Conservation (phyloP, 768 basidiomycete species). For the Gautieria morchelliformis region DNA sequence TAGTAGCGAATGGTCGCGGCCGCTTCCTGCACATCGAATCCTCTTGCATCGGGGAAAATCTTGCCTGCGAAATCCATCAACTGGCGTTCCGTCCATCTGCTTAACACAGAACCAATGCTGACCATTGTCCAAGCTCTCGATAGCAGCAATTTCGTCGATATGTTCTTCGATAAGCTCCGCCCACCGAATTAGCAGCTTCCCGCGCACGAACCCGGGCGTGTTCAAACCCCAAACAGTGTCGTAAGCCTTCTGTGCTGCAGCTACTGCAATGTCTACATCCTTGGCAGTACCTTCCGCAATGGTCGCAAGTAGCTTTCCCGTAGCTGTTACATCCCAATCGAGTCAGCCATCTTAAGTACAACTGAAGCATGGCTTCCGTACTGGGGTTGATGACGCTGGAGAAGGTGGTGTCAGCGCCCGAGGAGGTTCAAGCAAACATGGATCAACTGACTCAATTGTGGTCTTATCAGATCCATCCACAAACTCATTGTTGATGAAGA, state of each 20-base stretch:
- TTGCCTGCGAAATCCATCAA: slow-evolving; percentile 32
- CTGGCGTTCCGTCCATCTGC: background rate
- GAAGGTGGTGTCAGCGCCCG: background rate
- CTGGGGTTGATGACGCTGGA: slow-evolving; percentile 51
- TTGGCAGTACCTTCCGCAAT: slow-evolving; percentile 50
- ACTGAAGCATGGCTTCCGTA: slow-evolving; percentile 8
- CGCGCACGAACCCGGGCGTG: slow-evolving; percentile 40
- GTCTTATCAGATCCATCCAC: slow-evolving; percentile 42
- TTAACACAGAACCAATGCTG: slow-evolving; percentile 13
- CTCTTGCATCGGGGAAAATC: slow-evolving; percentile 38
- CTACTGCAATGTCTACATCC: slow-evolving; percentile 73
- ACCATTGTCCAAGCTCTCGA: slow-evolving; percentile 69
- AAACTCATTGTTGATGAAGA: slow-evolving; percentile 67
- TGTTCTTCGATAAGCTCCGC: slow-evolving; percentile 55
- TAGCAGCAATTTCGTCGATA: slow-evolving; percentile 54
- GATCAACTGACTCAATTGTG: slow-evolving; percentile 59
- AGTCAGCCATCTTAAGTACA: background rate
- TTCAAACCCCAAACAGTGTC: slow-evolving; percentile 65
- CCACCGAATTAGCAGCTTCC: slow-evolving; percentile 50
- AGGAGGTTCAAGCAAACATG: background rate
- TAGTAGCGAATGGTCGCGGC: slow-evolving; percentile 62
- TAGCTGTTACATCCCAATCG: slow-evolving; percentile 33
- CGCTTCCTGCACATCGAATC: slow-evolving; percentile 37
- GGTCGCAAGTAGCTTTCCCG: slow-evolving; percentile 48
- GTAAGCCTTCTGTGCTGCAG: slow-evolving; percentile 52